phyloP scores from a whole-genome alignment of 225 moss, liverwort and hornwort genomes.

The Marchantia polymorpha region DNA sequence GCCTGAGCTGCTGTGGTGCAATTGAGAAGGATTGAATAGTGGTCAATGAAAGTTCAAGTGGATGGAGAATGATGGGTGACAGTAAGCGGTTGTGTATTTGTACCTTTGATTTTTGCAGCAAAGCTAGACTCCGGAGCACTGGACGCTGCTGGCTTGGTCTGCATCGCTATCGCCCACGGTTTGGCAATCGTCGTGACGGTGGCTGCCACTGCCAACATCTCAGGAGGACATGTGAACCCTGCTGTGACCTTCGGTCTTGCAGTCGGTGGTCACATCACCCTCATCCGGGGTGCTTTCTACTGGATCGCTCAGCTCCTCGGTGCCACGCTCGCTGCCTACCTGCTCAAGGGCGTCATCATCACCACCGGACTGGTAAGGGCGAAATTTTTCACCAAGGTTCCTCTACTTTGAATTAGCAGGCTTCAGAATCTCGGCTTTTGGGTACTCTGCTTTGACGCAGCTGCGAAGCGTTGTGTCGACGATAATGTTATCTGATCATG shows the following conservation, averaged over 20 bases:
- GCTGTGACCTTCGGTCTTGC: conserved; percentile 60
- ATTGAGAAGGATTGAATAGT: too few relatives aligned
- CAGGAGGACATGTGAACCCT: conserved; percentile 82
- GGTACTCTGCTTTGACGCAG: too few relatives aligned
- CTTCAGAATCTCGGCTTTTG: too few relatives aligned
- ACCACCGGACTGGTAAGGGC: conserved; percentile 5
- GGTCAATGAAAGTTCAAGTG: too few relatives aligned
- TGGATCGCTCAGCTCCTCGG: conserved; percentile 3
- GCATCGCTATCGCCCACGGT: conserved; percentile 75
- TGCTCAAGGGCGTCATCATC: conserved; percentile 25
- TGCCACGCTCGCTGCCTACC: conserved; percentile 17
- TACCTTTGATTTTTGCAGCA: conserved; percentile 22
- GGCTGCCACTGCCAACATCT: conserved; percentile 75
- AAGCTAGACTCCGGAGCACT: conserved; percentile 41
- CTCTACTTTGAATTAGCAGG: too few relatives aligned
- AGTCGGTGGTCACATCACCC: conserved; percentile 57
- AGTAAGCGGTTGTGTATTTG: too few relatives aligned
- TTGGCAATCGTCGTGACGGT: conserved; percentile 55
- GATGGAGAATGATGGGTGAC: too few relatives aligned
- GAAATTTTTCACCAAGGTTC: too few relatives aligned
- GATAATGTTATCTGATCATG: not conserved
- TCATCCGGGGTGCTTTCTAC: too few relatives aligned
- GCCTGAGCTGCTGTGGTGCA: too few relatives aligned
- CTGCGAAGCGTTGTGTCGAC: too few relatives aligned
- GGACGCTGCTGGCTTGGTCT: conserved; percentile 49